phyloP scores from a whole-genome alignment of 2,329 filamentous ascomycete genomes.

The Colletotrichum kahawae region DNA sequence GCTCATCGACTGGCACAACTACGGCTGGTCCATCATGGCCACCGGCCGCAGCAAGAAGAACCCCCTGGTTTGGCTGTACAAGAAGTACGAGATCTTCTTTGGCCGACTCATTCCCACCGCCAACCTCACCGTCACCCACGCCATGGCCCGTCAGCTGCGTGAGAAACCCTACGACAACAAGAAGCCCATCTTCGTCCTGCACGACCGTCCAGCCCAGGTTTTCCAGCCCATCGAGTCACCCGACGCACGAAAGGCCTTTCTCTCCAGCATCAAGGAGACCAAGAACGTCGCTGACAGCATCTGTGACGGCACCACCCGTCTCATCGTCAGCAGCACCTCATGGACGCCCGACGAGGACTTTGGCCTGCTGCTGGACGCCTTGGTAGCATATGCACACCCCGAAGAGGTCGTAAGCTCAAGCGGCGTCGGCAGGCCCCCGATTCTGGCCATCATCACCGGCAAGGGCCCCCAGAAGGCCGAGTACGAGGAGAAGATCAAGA shows the following conservation, averaged over 20 bases:
- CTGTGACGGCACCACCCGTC: conserved; percentile 59
- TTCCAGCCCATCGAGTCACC: conserved; percentile 72
- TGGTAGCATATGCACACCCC: conserved; percentile 71
- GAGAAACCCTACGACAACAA: conserved; percentile 67
- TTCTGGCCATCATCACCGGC: conserved; percentile 93
- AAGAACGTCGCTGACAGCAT: conserved; percentile 63
- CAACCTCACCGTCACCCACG: conserved; percentile 87
- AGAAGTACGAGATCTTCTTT: conserved; percentile 77
- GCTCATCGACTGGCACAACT: conserved; percentile 98
- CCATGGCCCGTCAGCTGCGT: conserved; percentile 79
- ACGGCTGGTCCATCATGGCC: conserved; percentile 91
- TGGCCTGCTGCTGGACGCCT: conserved; percentile 80
- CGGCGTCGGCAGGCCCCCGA: conserved; percentile 36
- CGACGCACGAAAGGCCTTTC: conserved; percentile 58
- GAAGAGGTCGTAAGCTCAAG: conserved; percentile 42
- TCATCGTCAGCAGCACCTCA: conserved; percentile 92
- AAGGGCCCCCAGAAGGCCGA: conserved; percentile 84
- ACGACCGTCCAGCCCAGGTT: conserved; percentile 84
- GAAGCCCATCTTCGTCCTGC: conserved; percentile 72
- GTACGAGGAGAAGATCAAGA: conserved; percentile 71
- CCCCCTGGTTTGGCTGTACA: conserved; percentile 78
- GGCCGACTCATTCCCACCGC: conserved; percentile 69
- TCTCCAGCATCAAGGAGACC: conserved; percentile 70
- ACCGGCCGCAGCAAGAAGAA: conserved; percentile 63
- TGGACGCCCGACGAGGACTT: conserved; percentile 99